These are phyloP conservation scores for Vaccinium darrowii DNA, from an alignment of 148 eudicot genomes.

Conservation along the genomic window DNA sequence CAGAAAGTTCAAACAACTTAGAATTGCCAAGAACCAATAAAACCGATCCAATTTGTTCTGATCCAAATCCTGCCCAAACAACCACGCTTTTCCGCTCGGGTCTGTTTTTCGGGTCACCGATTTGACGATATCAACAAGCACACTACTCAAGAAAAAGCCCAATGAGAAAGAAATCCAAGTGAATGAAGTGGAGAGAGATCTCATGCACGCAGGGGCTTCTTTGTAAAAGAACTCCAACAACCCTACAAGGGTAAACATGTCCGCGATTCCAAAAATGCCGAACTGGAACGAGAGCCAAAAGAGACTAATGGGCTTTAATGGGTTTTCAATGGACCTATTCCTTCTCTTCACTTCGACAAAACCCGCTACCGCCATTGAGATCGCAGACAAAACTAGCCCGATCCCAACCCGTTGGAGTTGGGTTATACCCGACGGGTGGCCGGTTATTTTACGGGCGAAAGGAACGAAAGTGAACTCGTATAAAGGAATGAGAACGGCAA, in stretches of 20 bases:
- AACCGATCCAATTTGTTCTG: constrained; percentile 35
- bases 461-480: constrained; percentile 36
- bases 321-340: constrained; percentile 19
- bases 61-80: constrained; percentile 38
- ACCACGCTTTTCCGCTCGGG: constrained; percentile 44
- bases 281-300: constrained; percentile 55
- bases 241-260: constrained; percentile 56
- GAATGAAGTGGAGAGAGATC: constrained; percentile 49
- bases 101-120: constrained; percentile 30
- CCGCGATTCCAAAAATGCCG: constrained; percentile 48
- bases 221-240: constrained; percentile 49
- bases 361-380: constrained; percentile 33
- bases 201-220: constrained; percentile 51
- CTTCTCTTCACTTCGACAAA: constrained; percentile 32
- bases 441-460: constrained; percentile 27
- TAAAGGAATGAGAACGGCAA: constrained; percentile 30
- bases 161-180: constrained; percentile 45
- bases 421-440: constrained; percentile 33
- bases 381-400: constrained; percentile 29
- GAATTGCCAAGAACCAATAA: constrained; percentile 50
- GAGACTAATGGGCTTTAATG: constrained; percentile 33
- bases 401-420: constrained; percentile 37
- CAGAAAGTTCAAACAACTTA: constrained; percentile 39
- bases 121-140: constrained; percentile 36
- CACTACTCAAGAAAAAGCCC: constrained; percentile 47